These are phyloP conservation scores for Vaccinium darrowii DNA, from an alignment of 148 eudicot species.

Conservation along the genomic window DNA sequence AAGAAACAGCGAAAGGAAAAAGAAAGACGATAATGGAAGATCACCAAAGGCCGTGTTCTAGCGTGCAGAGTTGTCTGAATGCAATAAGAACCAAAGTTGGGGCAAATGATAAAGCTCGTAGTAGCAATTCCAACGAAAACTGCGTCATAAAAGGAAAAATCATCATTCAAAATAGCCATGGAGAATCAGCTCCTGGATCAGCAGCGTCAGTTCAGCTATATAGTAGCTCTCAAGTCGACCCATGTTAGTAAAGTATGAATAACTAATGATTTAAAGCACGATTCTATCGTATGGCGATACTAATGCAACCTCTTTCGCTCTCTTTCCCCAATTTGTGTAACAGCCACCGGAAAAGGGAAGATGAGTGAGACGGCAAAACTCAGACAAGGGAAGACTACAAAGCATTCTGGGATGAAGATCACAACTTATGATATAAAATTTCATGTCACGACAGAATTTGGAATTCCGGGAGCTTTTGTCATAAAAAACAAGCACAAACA, in stretches of 20 bases:
- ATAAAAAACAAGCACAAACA: slow-evolving; percentile 20
- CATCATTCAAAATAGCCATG: slow-evolving; percentile 21
- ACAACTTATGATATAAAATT: slow-evolving; percentile 19
- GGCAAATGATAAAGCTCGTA: neutral
- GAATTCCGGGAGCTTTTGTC: slow-evolving; percentile 28
- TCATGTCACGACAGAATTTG: slow-evolving; percentile 19
- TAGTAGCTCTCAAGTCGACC: slow-evolving; percentile 22
- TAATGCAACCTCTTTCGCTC: neutral
- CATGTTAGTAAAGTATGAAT: slow-evolving; percentile 14
- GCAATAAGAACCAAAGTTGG: neutral
- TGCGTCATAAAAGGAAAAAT: slow-evolving; percentile 24
- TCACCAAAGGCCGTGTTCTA: neutral
- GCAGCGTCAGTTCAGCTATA: slow-evolving; percentile 23
- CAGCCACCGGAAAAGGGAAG: slow-evolving; percentile 27
- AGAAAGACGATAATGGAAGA: neutral
- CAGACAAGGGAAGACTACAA: slow-evolving; percentile 19
- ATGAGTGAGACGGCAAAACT: slow-evolving; percentile 16
- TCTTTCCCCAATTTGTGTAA: neutral
- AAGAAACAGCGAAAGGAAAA: neutral
- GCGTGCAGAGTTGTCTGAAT: neutral
- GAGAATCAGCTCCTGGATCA: slow-evolving; percentile 19
- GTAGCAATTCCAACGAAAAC: neutral
- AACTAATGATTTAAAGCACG: neutral
- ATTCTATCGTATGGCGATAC: neutral
- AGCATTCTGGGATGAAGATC: neutral